Evolutionary conservation across 2,329 filamentous ascomycete genomes (phyloP).

Genomic region (Emericellopsis atlantica): DNA sequence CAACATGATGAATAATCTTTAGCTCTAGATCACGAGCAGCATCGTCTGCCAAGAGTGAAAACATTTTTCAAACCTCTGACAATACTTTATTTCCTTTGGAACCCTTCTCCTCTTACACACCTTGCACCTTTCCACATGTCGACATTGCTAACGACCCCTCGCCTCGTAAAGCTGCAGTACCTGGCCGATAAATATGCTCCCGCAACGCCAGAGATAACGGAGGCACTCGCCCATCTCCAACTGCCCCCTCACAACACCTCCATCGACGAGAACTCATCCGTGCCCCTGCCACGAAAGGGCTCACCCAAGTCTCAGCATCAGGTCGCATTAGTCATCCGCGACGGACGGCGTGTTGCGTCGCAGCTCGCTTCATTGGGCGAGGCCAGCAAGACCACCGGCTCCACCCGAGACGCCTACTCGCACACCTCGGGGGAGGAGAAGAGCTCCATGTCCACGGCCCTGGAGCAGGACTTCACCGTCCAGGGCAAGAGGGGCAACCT

Average conservation of each 20-base stretch:
- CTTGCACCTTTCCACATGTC: neutral
- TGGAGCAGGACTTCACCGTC: conserved; percentile 88
- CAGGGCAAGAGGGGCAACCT: conserved; percentile 68
- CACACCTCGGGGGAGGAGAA: conserved; percentile 26
- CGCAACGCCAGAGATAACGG: conserved; percentile 51
- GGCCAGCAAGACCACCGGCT: conserved; percentile 36
- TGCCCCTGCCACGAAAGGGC: conserved; percentile 40
- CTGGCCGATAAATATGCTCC: conserved; percentile 57
- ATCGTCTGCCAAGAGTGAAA: conserved; percentile 45
- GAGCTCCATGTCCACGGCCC: conserved; percentile 49
- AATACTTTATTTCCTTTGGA: conserved; percentile 25
- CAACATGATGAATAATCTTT: conserved; percentile 34
- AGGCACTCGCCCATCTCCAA: conserved; percentile 54
- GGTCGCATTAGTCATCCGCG: conserved; percentile 49
- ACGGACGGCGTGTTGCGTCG: conserved; percentile 47
- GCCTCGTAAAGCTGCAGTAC: conserved; percentile 40
- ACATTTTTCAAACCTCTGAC: conserved; percentile 14
- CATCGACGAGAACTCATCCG: conserved; percentile 33
- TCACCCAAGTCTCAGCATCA: conserved; percentile 31
- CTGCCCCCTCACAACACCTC: conserved; percentile 38
- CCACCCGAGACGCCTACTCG: conserved; percentile 34
- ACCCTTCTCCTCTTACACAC: conserved; percentile 1
- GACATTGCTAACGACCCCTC: conserved; percentile 6
- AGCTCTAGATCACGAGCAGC: conserved; percentile 79
- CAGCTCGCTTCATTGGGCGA: conserved; percentile 34